Base-by-base conservation (phyloP, 176 grass and related monocot genomes). In the Areca catechu region DNA sequence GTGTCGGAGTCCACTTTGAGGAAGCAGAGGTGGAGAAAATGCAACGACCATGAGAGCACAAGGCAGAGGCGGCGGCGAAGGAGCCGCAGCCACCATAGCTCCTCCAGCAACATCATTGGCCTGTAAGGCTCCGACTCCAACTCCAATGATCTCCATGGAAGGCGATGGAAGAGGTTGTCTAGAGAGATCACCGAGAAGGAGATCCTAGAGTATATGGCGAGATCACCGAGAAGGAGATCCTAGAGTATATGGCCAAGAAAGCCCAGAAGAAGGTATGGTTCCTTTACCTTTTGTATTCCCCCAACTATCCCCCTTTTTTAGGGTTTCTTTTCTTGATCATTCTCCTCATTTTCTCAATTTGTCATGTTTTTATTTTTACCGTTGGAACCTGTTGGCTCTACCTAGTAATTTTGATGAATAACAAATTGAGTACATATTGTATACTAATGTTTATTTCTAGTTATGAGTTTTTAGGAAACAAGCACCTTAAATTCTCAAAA, bases 161-260 rank as follows among this genome's bases (percentile, higher is more conserved):
- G 20, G 20, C 67, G 64, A 10, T 53, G 60, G 0, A 73, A 75
- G 63, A 56, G 56, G 21, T 76, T 12, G 61, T 58, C 34, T 23
- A 75, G 75, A 70, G 77, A 74, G 22, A 70, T 97, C 65, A 97
- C 93, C 1, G 93, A 97, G 78, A 83, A 91, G 65, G 71, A 91
- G 72, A 82, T 97, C 56, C 16, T 85, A 27, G 80, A 91, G n/a
- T n/a, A n/a, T n/a, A n/a, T n/a, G n/a, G n/a, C n/a, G n/a, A n/a
- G n/a, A n/a, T n/a, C n/a, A n/a, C n/a, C n/a, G n/a, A n/a, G n/a
- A n/a, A n/a, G n/a, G n/a, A n/a, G n/a, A n/a, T n/a, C n/a, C n/a
- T n/a, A n/a, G n/a, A n/a, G 65, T 91, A 97, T 77, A 80, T 77
- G 81, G 81, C 80, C 17, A 97, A 80, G 75, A 97, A 91, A 69